phyloP scores from a whole-genome alignment of 164 flowering plant genomes.

The Berberis vulgaris region DNA sequence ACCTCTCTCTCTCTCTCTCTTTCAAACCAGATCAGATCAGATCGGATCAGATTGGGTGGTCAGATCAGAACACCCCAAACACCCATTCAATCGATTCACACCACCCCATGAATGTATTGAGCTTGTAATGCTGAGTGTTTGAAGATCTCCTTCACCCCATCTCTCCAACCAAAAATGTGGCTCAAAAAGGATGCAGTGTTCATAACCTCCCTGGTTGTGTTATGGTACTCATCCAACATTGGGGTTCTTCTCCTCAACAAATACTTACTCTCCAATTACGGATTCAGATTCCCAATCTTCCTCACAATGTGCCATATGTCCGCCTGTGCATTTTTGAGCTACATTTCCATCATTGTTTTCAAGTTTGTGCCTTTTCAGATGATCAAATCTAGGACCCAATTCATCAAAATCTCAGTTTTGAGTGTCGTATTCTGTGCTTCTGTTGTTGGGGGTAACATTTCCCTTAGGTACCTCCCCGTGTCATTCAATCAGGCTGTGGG shows the following conservation, averaged over 20 bases:
- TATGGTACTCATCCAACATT: constrained; percentile 75
- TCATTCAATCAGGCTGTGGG: constrained; percentile 84
- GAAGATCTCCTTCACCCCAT: too few relatives aligned
- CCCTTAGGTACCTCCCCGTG: constrained; percentile 60
- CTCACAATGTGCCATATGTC: constrained; percentile 87
- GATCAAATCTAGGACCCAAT: constrained; percentile 48
- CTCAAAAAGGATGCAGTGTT: constrained; percentile 24
- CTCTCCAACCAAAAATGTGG: too few relatives aligned
- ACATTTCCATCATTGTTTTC: constrained; percentile 46
- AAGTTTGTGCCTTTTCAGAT: constrained; percentile 53
- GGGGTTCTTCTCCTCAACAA: constrained; percentile 75
- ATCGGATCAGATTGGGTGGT: too few relatives aligned
- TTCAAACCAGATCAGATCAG: too few relatives aligned
- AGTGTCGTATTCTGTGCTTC: constrained; percentile 65
- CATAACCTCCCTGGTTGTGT: constrained; percentile 35
- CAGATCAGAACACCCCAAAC: too few relatives aligned
- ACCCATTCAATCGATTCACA: too few relatives aligned
- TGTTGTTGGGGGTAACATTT: constrained; percentile 73
- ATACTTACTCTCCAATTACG: constrained; percentile 55
- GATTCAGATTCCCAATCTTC: constrained; percentile 67
- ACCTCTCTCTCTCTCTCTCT: too few relatives aligned
- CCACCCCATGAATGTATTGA: too few relatives aligned
- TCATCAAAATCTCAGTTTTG: constrained; percentile 48
- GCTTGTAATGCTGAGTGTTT: too few relatives aligned
- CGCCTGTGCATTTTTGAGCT: constrained; percentile 67